Base-by-base conservation (phyloP, 495 filamentous ascomycete genomes). In the Bacidia rubella region DNA sequence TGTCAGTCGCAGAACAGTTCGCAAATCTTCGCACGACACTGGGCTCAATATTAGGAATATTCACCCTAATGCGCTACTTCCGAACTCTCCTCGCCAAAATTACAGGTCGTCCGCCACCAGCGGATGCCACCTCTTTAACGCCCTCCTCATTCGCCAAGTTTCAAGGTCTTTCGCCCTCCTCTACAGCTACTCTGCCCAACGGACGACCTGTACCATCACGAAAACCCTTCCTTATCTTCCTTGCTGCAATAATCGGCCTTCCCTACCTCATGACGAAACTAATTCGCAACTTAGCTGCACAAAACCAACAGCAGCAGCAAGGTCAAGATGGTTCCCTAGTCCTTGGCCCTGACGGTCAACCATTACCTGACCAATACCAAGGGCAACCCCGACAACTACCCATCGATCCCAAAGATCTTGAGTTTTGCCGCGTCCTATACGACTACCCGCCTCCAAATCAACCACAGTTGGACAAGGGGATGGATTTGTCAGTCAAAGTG, bases 1-100 rank as follows among this genome's bases (percentile, higher is more conserved):
- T 99, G 19, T 87, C 88, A 35, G 93, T 99, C 19, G 93, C 93
- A 49, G 93, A 99, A 63, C 93, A 99, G 66, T 90, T 99, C 55
- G 82, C 87, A 43, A 94, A 86, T 58, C 76, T 99, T 47, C 81
- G 87, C 54, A 86, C 89, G 62, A 95, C 93, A n/a, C 78, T 99
- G 20, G 93, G 93, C 56, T 95, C 89, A 19, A 82, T 95, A 21
- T 71, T 97, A 29, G 93, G 93, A 3, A 94, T 99, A 57, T 97
- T 94, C 71, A 94, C 93, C 11, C 61, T 99, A 40, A 82, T 97
- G 70, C 83, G 93, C 53, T 99, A 90, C 88, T 76, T 92, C 56
- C 83, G 86, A 47, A 94, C 89, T 2, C 70, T 92, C 27, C 74
- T 96, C 56, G 90, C 90, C 19, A 95, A 92, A 69, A 60, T 99